A percentile compares a stretch with the other conserved stretches of the same genome.
Evolutionary conservation across 2,329 filamentous ascomycete species (phyloP).

Genomic region (Bertia moriformis): DNA sequence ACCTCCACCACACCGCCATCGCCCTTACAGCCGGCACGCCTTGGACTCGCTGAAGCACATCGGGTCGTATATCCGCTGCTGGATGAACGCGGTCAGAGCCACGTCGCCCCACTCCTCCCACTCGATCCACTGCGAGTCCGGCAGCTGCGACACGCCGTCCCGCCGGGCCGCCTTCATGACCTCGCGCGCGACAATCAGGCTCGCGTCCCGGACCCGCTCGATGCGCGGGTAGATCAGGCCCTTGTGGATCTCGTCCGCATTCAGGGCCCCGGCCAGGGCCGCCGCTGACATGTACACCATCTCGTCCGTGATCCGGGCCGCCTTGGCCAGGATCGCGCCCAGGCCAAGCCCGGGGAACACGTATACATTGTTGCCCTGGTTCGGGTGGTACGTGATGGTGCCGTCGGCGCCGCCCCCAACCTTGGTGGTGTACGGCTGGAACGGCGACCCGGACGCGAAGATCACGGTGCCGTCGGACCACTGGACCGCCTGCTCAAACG

Average conservation of each 20-base stretch:
- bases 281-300: constrained; percentile 95
- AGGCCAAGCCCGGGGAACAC: constrained; percentile 94
- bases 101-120: constrained; percentile 62
- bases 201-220: constrained; percentile 81
- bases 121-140: constrained; percentile 55
- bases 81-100: constrained; percentile 43
- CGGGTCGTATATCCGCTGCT: constrained; percentile 45
- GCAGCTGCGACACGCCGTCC: constrained; percentile 59
- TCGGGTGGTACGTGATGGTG: constrained; percentile 56
- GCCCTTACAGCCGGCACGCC: too few species aligned
- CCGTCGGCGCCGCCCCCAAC: constrained; percentile 37
- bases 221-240: constrained; percentile 85
- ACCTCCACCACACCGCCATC: too few species aligned
- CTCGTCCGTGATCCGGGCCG: constrained; percentile 71
- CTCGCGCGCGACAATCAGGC: constrained; percentile 70
- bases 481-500: constrained; percentile 80
- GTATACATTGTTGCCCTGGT: constrained; percentile 78
- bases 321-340: constrained; percentile 81
- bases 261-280: constrained; percentile 67
- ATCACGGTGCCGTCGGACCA: constrained; percentile 84
- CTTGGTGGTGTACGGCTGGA: constrained; percentile 58
- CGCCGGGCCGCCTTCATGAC: constrained; percentile 84
- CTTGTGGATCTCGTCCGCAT: constrained; percentile 64
- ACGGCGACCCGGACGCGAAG: constrained; percentile 91
- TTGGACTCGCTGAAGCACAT: too few species aligned